phyloP scores from a whole-genome alignment of 169 alveolate genomes.

The Plasmodium adleri region DNA sequence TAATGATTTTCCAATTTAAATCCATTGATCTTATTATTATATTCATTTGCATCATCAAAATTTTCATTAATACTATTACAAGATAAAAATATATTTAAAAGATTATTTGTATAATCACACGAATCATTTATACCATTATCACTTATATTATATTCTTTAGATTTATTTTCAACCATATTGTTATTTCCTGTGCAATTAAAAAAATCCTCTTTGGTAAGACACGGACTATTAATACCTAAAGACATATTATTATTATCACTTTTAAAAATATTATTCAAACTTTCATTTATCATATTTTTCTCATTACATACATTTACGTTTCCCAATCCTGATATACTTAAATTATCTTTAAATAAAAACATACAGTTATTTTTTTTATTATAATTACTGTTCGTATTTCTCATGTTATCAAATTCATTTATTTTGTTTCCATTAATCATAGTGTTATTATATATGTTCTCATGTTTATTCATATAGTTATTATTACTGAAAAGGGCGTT shows the following conservation, averaged over 20 bases:
- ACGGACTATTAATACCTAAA: constrained; percentile 1
- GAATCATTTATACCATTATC: constrained; percentile 40
- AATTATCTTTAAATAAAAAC: constrained; percentile 8
- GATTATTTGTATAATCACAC: constrained; percentile 55
- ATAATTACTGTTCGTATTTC: not conserved
- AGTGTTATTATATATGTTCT: not conserved
- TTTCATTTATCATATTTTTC: not conserved
- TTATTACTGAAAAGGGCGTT: not conserved
- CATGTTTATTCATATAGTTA: not conserved
- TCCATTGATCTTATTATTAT: constrained; percentile 3
- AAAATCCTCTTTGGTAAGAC: constrained; percentile 17
- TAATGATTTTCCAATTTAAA: constrained; percentile 5
- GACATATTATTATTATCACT: constrained; percentile 8
- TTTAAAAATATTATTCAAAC: constrained; percentile 4
- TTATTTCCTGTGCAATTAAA: constrained; percentile 11
- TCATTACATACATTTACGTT: not conserved
- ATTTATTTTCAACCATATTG: not conserved
- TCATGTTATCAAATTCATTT: not conserved
- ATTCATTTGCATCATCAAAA: constrained; percentile 33
- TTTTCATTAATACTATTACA: constrained; percentile 75
- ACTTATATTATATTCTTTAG: not conserved
- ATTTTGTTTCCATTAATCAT: constrained; percentile 13
- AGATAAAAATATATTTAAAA: constrained; percentile 62
- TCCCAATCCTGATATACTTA: constrained; percentile 6
- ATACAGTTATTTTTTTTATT: constrained; percentile 6